Base-by-base conservation (phyloP, 331 rosid genomes). In the Stylosanthes scabra region DNA sequence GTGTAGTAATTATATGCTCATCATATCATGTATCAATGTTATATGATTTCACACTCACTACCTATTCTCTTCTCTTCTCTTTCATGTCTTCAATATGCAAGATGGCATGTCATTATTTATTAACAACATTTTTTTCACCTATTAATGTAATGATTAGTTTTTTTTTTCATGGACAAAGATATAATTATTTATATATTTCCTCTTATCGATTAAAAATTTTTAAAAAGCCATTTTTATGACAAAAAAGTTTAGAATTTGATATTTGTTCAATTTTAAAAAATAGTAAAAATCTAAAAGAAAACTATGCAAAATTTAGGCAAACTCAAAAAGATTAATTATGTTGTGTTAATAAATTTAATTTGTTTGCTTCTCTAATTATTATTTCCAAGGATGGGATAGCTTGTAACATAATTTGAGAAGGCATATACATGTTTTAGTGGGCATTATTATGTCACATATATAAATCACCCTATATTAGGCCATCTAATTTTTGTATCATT, bases 401-500 rank as follows among this genome's bases (percentile, higher is more conserved):
- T 73, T 37, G 10, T 61, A 31, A 15, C 34, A 0, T 67, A 25
- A 5, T 59, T 41, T 15, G 57, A 11, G 20, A 80, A 52, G 60
- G 25, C 41, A 42, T 10, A 10, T 44, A 63, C 34, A 13, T 41
- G 13, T 14, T 4, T 20, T 10, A 54, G 63, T 39, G 74, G 52
- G 12, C 66, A 57, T 58, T 67, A 14, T 67, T 63, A 57, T 67
- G 9, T 20, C 29, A 56, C 46, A 49, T 13, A 49, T 49, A 12
- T 49, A 49, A 8, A 61, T 61, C 9, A 27, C 34, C 29, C 8
- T 52, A 51, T 51, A 51, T 13, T 51, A 68, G 61, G 44, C 4
- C 16, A 31, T n/a, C 11, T 49, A 59, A 52, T 6, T 42, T 42
- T 77, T 77, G 28, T 52, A 63, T 40, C 54, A 20, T 15, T 62